phyloP scores from a whole-genome alignment of 768 basidiomycete genomes.

The Sarcomyxa edulis region DNA sequence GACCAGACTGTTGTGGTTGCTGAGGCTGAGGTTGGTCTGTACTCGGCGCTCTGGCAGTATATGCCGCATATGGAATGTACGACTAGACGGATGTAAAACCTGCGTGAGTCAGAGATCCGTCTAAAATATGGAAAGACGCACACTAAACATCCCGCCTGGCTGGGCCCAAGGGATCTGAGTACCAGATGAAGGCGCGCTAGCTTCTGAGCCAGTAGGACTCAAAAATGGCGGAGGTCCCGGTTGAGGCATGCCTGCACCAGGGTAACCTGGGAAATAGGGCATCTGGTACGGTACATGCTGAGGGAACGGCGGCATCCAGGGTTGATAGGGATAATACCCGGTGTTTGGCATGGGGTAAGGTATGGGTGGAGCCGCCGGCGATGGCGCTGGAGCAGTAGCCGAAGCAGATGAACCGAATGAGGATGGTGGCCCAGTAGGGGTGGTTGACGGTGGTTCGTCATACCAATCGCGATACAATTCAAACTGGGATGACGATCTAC shows the following conservation, averaged over 20 bases:
- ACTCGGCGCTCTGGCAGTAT: constrained; percentile 27
- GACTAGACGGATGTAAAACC: constrained; percentile 26
- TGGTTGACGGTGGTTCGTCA: constrained; percentile 30
- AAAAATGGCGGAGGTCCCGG: constrained; percentile 23
- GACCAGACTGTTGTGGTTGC: constrained; percentile 22
- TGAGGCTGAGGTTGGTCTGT: constrained; percentile 23
- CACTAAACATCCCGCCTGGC: constrained; percentile 37
- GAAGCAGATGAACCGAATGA: constrained; percentile 26
- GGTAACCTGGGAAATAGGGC: constrained; percentile 42
- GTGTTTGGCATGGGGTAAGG: constrained; percentile 34
- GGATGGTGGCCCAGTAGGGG: constrained; percentile 31
- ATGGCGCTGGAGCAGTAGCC: background rate
- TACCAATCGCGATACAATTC: constrained; percentile 42
- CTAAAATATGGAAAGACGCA: constrained; percentile 21
- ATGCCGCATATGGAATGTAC: constrained; percentile 44
- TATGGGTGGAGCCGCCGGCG: constrained; percentile 10
- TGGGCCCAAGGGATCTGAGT: constrained; percentile 31
- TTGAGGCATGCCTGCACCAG: constrained; percentile 35
- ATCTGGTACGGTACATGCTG: constrained; percentile 47
- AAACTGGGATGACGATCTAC: constrained; percentile 10
- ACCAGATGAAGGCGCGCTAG: constrained; percentile 24
- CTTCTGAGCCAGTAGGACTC: constrained; percentile 32
- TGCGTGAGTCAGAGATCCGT: constrained; percentile 3
- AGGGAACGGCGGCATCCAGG: constrained; percentile 52
- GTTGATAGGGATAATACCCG: constrained; percentile 40